Evolutionary conservation across 139 green algal species (phyloP).

Genomic region (Auxenochlorella pyrenoidosa): DNA sequence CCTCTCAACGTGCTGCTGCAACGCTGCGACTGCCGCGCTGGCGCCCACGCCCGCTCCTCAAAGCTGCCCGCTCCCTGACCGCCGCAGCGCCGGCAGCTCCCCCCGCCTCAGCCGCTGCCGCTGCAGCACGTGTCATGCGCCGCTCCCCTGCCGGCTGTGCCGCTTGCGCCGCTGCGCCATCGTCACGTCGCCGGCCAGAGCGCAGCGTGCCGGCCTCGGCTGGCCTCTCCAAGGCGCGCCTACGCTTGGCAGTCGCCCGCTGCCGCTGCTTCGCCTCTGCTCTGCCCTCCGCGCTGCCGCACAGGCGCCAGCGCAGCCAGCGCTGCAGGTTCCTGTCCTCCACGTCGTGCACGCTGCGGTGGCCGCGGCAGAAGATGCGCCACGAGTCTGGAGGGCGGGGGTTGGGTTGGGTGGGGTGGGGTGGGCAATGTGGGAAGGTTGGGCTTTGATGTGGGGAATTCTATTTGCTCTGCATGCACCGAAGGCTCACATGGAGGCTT

Average conservation of each 20-base stretch:
- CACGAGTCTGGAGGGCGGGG: slow-evolving; percentile 48
- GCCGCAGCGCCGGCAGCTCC: neutral
- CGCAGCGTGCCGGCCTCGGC: slow-evolving; percentile 15
- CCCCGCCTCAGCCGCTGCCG: neutral
- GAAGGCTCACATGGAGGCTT: neutral
- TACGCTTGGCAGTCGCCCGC: neutral
- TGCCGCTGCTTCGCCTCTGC: neutral
- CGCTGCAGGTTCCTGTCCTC: slow-evolving; percentile 52
- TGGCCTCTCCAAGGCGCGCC: neutral
- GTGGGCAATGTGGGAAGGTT: too few species aligned
- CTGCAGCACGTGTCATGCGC: neutral
- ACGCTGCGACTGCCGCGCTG: neutral
- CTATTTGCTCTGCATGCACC: too few species aligned
- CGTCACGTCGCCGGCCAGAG: neutral
- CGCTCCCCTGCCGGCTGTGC: neutral
- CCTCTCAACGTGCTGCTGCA: neutral
- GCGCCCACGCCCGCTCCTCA: neutral
- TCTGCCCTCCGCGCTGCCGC: neutral
- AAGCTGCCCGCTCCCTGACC: neutral
- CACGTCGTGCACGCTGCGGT: neutral
- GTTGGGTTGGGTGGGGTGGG: neutral
- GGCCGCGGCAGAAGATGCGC: slow-evolving; percentile 67
- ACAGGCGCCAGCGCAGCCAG: slow-evolving; percentile 49
- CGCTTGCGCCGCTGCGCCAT: neutral
- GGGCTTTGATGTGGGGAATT: neutral